phyloP scores from a whole-genome alignment of 2,329 filamentous ascomycete species.

The Xylariomycetidae sp. region DNA sequence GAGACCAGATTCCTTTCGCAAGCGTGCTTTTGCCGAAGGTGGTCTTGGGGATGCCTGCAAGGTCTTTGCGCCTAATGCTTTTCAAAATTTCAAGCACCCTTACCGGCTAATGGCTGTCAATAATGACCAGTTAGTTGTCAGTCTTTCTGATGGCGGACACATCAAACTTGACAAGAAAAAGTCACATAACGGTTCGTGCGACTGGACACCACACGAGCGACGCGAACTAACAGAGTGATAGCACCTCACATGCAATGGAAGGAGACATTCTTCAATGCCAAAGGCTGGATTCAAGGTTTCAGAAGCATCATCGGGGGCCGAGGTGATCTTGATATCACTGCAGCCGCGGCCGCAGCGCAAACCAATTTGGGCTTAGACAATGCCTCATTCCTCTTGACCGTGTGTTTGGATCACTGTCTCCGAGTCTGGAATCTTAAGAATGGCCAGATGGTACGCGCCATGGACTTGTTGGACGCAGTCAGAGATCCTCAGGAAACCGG shows the following conservation, averaged over 20 bases:
- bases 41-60: constrained; percentile 75
- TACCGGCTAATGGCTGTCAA: constrained; percentile 76
- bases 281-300: constrained; percentile 65
- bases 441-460: constrained; percentile 70
- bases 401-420: constrained; percentile 84
- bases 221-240: no score
- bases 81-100: constrained; percentile 67
- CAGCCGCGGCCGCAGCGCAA: constrained; percentile 59
- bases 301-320: constrained; percentile 60
- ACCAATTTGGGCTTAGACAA: constrained; percentile 46
- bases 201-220: no score
- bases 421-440: constrained; percentile 85
- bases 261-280: constrained; percentile 69
- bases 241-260: constrained; percentile 50
- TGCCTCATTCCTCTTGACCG: constrained; percentile 62
- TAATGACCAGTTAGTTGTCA: constrained; percentile 70
- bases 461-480: constrained; percentile 70
- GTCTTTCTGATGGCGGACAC: constrained; percentile 74
- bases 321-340: constrained; percentile 60
- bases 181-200: constrained; percentile 42
- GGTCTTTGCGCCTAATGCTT: constrained; percentile 64
- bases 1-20: constrained; percentile 75
- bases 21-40: constrained; percentile 63
- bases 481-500: constrained; percentile 62
- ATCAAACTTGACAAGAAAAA: constrained; percentile 63